Conservation (phyloP, 73 alveolate genomes). For the Loxodes magnus region DNA sequence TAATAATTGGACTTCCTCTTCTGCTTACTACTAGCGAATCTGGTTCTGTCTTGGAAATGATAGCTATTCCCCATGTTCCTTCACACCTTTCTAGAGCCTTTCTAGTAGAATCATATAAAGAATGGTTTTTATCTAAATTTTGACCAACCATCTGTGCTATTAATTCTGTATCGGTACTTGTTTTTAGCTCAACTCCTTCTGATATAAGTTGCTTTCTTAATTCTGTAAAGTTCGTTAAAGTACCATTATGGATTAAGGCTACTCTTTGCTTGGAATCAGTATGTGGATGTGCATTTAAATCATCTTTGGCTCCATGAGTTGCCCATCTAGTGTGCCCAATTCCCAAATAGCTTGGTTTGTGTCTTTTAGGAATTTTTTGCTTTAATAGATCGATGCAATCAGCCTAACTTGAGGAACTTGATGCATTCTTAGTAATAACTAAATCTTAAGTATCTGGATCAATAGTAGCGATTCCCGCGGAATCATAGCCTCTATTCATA, state of each 20-base stretch:
- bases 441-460: constrained; percentile 40
- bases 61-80: constrained; percentile 44
- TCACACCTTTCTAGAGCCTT: constrained; percentile 32
- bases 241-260: constrained; percentile 74
- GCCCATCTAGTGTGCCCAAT: constrained; percentile 93
- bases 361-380: constrained; percentile 40
- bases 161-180: constrained; percentile 74
- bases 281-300: constrained; percentile 85
- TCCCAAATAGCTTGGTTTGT: constrained; percentile 44
- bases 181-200: constrained; percentile 35
- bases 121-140: constrained; percentile 24
- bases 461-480: constrained; percentile 70
- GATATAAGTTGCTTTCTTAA: constrained; percentile 27
- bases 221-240: constrained; percentile 54
- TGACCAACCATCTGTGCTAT: constrained; percentile 54
- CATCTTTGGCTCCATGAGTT: constrained; percentile 83
- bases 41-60: constrained; percentile 27
- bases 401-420: not conserved
- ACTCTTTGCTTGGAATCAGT: constrained; percentile 42
- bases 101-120: constrained; percentile 46
- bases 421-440: constrained; percentile 15
- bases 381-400: too few relatives aligned
- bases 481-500: constrained; percentile 80
- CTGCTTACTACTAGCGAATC: constrained; percentile 33
- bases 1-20: constrained; percentile 37